phyloP scores from a whole-genome alignment of 257 asterid species.

The Ligustrum vulgare region DNA sequence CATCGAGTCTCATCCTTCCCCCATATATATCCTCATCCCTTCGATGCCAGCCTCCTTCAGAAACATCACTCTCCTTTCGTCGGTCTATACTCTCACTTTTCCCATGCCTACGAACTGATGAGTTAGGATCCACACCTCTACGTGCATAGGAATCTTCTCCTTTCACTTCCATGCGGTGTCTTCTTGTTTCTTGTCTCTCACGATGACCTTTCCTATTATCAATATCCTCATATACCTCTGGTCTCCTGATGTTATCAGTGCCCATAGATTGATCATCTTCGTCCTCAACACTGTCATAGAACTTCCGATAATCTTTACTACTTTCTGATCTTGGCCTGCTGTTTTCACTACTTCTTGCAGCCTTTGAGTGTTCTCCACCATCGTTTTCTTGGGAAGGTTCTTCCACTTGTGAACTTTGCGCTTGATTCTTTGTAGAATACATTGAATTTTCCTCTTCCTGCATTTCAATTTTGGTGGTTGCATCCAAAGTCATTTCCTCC shows the following conservation, averaged over 20 bases:
- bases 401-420: conserved; percentile 40
- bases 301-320: conserved; percentile 54
- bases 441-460: conserved; percentile 39
- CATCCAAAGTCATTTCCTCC: conserved; percentile 46
- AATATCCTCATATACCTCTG: conserved; percentile 47
- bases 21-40: conserved; percentile 66
- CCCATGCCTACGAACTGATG: conserved; percentile 40
- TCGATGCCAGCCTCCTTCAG: conserved; percentile 65
- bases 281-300: conserved; percentile 54
- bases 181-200: conserved; percentile 63
- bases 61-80: conserved; percentile 65
- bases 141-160: conserved; percentile 61
- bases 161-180: conserved; percentile 44
- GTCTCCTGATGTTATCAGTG: conserved; percentile 40
- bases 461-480: conserved; percentile 28
- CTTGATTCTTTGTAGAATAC: conserved; percentile 41
- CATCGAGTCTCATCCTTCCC: conserved; percentile 60
- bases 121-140: conserved; percentile 55
- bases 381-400: conserved; percentile 58
- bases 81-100: conserved; percentile 55
- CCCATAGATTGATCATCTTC: conserved; percentile 51
- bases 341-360: conserved; percentile 67
- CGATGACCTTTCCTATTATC: conserved; percentile 49
- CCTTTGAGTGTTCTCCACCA: conserved; percentile 59
- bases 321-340: conserved; percentile 82